Percentiles rank a stretch among this genome's conserved stretches.
phyloP scores from a whole-genome alignment of 352 stramenopile genomes.

The Saprolegnia diclina region DNA sequence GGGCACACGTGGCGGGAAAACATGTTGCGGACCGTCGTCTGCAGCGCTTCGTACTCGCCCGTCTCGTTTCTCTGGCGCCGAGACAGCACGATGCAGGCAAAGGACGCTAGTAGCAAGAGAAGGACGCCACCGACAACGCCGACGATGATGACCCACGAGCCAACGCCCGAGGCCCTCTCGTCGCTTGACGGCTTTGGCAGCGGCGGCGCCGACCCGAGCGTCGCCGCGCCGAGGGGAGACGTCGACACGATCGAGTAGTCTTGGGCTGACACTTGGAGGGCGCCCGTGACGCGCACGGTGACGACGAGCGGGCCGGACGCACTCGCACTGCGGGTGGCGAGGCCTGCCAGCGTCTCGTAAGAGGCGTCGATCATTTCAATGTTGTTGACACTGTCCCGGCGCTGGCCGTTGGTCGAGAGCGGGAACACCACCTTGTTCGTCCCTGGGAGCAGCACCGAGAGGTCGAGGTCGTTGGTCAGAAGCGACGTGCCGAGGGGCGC shows the following conservation, averaged over 20 bases:
- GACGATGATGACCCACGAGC: constrained; percentile 1
- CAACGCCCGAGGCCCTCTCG: neutral
- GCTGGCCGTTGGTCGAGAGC: constrained; percentile 48
- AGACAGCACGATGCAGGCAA: neutral
- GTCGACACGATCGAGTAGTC: constrained; percentile 18
- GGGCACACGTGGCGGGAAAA: neutral
- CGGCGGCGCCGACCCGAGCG: neutral
- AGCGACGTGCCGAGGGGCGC: constrained; percentile 38
- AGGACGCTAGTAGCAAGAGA: neutral
- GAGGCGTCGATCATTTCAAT: constrained; percentile 71
- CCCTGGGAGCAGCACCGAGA: constrained; percentile 44
- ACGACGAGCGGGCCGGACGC: neutral
- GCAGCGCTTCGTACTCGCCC: neutral
- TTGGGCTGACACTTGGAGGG: neutral
- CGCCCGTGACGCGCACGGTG: neutral
- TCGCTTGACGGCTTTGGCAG: neutral
- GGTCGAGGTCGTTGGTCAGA: constrained; percentile 67
- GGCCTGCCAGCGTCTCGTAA: constrained; percentile 37
- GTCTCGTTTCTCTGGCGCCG: neutral
- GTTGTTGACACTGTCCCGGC: constrained; percentile 59
- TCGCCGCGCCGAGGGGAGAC: neutral
- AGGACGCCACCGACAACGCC: neutral
- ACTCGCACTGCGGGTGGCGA: neutral
- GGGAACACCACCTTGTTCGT: constrained; percentile 49
- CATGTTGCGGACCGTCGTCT: constrained; percentile 3